These are phyloP conservation scores for Porogramme epimiltina DNA, from an alignment of 1,284 basidiomycete genomes.

Conservation along the genomic window DNA sequence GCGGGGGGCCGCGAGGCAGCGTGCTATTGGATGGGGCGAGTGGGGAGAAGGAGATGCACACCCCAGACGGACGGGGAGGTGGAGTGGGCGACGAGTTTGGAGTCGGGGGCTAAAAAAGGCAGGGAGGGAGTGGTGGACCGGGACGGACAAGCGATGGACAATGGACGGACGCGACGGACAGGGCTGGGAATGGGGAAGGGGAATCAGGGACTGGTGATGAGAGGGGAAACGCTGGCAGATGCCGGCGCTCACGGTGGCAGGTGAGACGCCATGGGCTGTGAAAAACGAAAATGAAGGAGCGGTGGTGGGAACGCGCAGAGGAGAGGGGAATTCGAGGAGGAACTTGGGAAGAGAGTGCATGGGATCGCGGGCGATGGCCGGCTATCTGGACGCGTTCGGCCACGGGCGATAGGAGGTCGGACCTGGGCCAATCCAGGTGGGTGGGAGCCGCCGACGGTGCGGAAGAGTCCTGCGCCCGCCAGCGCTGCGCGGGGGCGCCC, in stretches of 20 bases:
- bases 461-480: background rate
- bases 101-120: slow-evolving; percentile 11
- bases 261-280: slow-evolving; percentile 4
- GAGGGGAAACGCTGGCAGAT: slow-evolving; percentile 1
- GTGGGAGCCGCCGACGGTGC: slow-evolving; percentile 14
- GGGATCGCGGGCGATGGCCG: slow-evolving; percentile 17
- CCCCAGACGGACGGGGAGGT: slow-evolving; percentile 13
- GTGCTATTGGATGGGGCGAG: slow-evolving; percentile 13
- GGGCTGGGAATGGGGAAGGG: background rate
- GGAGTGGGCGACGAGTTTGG: slow-evolving; percentile 12
- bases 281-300: background rate
- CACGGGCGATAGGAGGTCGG: slow-evolving; percentile 20
- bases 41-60: background rate
- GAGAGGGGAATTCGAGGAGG: no score
- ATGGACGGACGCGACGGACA: slow-evolving; percentile 6
- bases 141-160: background rate
- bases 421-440: slow-evolving; percentile 23
- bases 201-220: slow-evolving; percentile 7
- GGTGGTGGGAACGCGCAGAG: slow-evolving; percentile 4
- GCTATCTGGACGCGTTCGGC: slow-evolving; percentile 12
- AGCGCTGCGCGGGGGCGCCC: no score
- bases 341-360: no score
- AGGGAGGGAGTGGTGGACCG: slow-evolving; percentile 7
- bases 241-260: no score
- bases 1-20: slow-evolving; percentile 19